A percentile compares a stretch with the other conserved stretches of the same genome.
phyloP scores from a whole-genome alignment of 192 early-diverging fungal species.

The Chytriomyces sp. region DNA sequence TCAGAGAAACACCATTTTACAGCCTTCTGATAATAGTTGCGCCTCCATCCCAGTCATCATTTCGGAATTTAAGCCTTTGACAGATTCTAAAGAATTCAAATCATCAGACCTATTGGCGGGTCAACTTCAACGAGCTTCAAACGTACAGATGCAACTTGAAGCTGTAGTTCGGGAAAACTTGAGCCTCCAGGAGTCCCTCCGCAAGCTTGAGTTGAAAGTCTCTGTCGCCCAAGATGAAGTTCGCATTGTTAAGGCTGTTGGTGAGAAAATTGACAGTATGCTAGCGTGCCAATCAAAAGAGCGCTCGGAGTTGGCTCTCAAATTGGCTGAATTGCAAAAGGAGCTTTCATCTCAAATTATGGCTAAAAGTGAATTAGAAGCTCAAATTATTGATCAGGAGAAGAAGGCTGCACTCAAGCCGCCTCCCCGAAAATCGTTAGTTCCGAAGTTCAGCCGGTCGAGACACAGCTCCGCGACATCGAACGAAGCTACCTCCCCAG shows the following conservation, averaged over 20 bases:
- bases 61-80: not conserved
- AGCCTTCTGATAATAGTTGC: not conserved
- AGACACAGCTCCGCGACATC: not conserved
- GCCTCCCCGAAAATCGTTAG: not conserved
- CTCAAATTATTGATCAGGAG: not conserved
- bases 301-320: not conserved
- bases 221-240: slow-evolving; percentile 6
- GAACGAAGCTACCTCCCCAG: not conserved
- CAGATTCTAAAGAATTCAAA: not conserved
- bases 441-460: not conserved
- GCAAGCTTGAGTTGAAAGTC: slow-evolving; percentile 4
- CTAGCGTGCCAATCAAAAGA: slow-evolving; percentile 10
- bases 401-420: not conserved
- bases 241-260: not conserved
- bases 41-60: not conserved
- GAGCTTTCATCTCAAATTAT: slow-evolving; percentile 22
- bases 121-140: not conserved
- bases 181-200: not conserved
- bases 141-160: slow-evolving; percentile 17
- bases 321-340: not conserved
- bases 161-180: not conserved
- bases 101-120: slow-evolving; percentile 6
- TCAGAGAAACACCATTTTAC: not conserved
- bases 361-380: slow-evolving; percentile 15
- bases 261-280: not conserved